Evolutionary conservation across 306 rosid species (phyloP).

Genomic region (Astragalus membranaceus): DNA sequence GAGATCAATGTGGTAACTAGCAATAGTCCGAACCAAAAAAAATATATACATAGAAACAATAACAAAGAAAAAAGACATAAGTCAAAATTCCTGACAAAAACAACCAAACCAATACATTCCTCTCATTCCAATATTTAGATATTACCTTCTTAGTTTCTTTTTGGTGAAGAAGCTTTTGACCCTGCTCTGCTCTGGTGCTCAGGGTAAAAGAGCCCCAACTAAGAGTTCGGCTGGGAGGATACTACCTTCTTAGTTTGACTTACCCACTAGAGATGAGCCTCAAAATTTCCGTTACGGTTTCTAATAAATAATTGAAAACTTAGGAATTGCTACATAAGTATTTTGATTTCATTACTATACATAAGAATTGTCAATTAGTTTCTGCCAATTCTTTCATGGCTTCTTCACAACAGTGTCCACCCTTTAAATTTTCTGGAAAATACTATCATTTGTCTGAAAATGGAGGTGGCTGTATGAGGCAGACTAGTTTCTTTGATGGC

Average conservation of each 20-base stretch:
- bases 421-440: slow-evolving; percentile 53
- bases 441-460: slow-evolving; percentile 50
- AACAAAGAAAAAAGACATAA: too few species aligned
- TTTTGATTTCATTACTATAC: background rate
- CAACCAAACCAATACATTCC: slow-evolving; percentile 19
- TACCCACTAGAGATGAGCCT: slow-evolving; percentile 15
- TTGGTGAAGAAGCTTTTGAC: too few species aligned
- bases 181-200: too few species aligned
- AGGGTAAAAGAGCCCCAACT: too few species aligned
- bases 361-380: background rate
- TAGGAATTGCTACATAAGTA: background rate
- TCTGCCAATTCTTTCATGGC: slow-evolving; percentile 26
- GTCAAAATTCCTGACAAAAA: too few species aligned
- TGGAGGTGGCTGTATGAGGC: slow-evolving; percentile 64
- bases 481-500: slow-evolving; percentile 79
- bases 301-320: background rate
- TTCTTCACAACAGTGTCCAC: slow-evolving; percentile 59
- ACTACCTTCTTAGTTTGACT: slow-evolving; percentile 36
- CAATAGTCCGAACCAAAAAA: too few species aligned
- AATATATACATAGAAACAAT: too few species aligned
- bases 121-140: background rate
- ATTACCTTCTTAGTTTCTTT: slow-evolving; percentile 22
- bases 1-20: too few species aligned
- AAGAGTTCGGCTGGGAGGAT: too few species aligned
- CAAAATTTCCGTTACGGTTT: background rate